Evolutionary conservation across 768 basidiomycete genomes (phyloP), one percentile per base, ranked within the genome.

Genomic region (Sporobolomyces pararoseus): DNA sequence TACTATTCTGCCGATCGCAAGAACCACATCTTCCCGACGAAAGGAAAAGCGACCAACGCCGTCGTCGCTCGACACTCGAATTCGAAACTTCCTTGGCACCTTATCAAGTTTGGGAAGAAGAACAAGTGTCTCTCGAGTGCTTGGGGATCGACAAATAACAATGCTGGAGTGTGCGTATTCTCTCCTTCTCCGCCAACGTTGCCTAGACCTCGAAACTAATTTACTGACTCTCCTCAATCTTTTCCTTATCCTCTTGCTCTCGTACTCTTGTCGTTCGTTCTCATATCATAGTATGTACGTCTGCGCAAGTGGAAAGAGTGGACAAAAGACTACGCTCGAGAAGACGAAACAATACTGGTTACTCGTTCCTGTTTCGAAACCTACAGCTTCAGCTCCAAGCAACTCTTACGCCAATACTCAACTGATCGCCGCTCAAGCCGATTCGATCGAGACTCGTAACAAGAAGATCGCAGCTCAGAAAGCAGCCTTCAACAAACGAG

Each of bases 391-490:
- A 0, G 23, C 65, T 27, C 25, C 44, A 13, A 1, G 58, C 34
- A 66, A 42, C 31, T 66, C 68, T 4, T 23, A 54, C n/a, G 61
- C 65, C 21, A 73, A 73, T 57, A 17, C 23, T 21, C 61, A 66
- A 32, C 72, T 73, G 31, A 65, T 73, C 68, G 72, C 71, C 52
- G 71, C 71, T 6, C 72, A 73, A 12, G 46, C 50, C 32, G 63
- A 73, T 42, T 63, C 61, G 29, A 66, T 73, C 68, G 29, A 44
- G 31, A 73, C 72, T 9, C 58, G 72, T 51, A 59, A 73, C 65
- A 60, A 60, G 55, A 73, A 73, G 72, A 58, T 64, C 17, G 68
- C 68, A 3, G 72, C 65, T 16, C 68, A 63, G 42, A 67, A 73
- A 34, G 57, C 49, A 0, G 72, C 72, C 1, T 73, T 73, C 34